A percentile compares a stretch with the other conserved stretches of the same genome.
phyloP scores from a whole-genome alignment of 441 rosid genomes.

The Raphanus hybrid region DNA sequence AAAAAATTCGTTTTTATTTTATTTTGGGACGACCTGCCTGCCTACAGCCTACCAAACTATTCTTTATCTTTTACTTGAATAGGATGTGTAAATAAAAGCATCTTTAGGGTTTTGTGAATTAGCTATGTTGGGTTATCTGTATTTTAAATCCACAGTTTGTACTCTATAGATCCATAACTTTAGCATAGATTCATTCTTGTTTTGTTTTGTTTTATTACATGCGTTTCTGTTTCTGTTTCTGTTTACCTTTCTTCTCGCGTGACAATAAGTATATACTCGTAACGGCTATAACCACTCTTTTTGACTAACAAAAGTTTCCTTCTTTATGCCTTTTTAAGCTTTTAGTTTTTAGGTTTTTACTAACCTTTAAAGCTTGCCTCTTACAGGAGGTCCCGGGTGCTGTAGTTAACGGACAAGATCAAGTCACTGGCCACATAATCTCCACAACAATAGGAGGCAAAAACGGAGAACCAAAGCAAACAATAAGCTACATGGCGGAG shows the following conservation, averaged over 20 bases:
- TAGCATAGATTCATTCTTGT: conserved; percentile 17
- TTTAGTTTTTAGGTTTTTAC: not conserved
- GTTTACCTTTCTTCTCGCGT: conserved; percentile 22
- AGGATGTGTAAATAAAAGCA: conserved; percentile 2
- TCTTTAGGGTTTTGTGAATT: conserved; percentile 13
- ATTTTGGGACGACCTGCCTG: not conserved
- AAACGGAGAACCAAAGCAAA: conserved; percentile 97
- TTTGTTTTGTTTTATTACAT: not conserved
- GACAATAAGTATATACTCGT: conserved; percentile 25
- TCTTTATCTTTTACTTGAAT: conserved; percentile 8
- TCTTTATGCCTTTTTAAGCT: conserved; percentile 13
- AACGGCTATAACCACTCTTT: conserved; percentile 40
- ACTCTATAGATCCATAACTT: conserved; percentile 32
- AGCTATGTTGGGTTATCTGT: conserved; percentile 27
- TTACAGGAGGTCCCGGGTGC: conserved; percentile 78
- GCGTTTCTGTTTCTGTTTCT: not conserved
- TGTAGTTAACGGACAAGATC: conserved; percentile 75
- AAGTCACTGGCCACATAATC: conserved; percentile 92
- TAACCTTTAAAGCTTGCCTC: conserved; percentile 30
- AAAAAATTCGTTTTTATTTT: not conserved
- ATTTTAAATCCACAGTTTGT: not conserved
- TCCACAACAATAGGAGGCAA: conserved; percentile 94
- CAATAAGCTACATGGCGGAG: conserved; percentile 99
- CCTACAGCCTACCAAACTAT: not conserved
- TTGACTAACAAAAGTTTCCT: conserved; percentile 18